phyloP scores from a whole-genome alignment of 2,329 filamentous ascomycete genomes.

The Orbilia oligospora region DNA sequence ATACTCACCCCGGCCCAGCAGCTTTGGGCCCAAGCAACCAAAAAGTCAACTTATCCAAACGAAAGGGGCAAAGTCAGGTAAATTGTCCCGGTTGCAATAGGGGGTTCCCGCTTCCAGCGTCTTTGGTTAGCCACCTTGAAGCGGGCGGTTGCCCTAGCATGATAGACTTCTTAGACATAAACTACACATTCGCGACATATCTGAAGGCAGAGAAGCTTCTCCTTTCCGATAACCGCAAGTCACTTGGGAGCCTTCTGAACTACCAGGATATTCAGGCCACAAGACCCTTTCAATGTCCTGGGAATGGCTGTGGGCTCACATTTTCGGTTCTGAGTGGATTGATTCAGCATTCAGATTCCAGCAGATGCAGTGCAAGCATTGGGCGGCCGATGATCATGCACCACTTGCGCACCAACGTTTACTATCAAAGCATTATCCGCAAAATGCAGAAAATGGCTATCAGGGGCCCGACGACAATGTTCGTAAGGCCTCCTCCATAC shows the following conservation, averaged over 20 bases:
- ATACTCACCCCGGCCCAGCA: not conserved
- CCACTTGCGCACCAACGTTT: slow-evolving; percentile 21
- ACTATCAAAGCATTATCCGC: slow-evolving; percentile 23
- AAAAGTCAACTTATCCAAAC: not conserved
- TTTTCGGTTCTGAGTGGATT: slow-evolving; percentile 24
- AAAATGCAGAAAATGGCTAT: slow-evolving; percentile 4
- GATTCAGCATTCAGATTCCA: slow-evolving; percentile 27
- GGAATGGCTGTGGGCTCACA: not conserved
- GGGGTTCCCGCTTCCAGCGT: not conserved
- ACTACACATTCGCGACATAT: slow-evolving; percentile 43
- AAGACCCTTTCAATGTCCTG: slow-evolving; percentile 26
- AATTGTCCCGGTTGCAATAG: slow-evolving; percentile 27
- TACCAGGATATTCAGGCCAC: not conserved
- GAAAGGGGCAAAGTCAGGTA: not conserved
- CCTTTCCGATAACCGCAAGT: slow-evolving; percentile 24
- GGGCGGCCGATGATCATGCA: not conserved
- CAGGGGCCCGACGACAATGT: not conserved
- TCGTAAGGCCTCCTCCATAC: slow-evolving; percentile 27
- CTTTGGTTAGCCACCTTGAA: slow-evolving; percentile 30
- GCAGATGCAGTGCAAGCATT: not conserved
- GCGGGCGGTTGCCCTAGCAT: slow-evolving; percentile 23
- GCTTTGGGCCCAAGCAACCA: not conserved
- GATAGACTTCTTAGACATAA: slow-evolving; percentile 16
- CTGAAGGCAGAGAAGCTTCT: slow-evolving; percentile 17
- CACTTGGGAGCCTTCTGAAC: slow-evolving; percentile 21